Conservation (phyloP, 2,329 filamentous ascomycete species). For the Aquanectria penicillioides region DNA sequence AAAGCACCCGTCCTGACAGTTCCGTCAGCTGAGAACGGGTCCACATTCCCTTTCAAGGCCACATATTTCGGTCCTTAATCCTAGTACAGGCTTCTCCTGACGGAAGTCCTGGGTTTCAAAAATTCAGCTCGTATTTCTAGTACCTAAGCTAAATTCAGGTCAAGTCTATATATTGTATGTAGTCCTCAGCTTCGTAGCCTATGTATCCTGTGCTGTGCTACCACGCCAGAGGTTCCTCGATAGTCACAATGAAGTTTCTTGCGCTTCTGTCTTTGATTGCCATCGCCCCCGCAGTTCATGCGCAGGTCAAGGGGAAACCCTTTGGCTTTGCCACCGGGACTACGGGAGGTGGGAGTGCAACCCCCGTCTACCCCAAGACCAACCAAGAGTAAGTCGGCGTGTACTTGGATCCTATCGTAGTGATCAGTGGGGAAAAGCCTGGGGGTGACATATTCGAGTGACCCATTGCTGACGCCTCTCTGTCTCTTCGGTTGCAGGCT, state of each 20-base stretch:
- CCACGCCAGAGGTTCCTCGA: too few species aligned
- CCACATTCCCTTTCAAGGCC: background rate
- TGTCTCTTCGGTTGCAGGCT: conserved; percentile 6
- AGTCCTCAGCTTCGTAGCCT: too few species aligned
- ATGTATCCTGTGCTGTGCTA: too few species aligned
- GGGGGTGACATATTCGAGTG: too few species aligned
- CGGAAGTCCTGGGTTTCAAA: background rate
- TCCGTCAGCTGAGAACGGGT: background rate
- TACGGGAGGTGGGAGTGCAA: conserved; percentile 68
- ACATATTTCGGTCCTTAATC: background rate
- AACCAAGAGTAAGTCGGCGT: conserved; percentile 58
- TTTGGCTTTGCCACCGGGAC: conserved; percentile 59
- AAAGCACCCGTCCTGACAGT: background rate
- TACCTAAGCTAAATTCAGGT: too few species aligned
- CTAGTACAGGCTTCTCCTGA: background rate
- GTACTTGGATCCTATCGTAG: background rate
- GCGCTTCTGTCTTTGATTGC: conserved; percentile 1
- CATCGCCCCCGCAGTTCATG: background rate
- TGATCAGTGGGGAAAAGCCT: background rate
- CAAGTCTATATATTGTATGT: too few species aligned
- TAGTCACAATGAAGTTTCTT: conserved; percentile 3
- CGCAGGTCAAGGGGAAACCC: conserved; percentile 47
- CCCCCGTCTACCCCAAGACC: conserved; percentile 61
- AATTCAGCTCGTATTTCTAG: too few species aligned
- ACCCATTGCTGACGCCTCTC: too few species aligned